phyloP scores from a whole-genome alignment of 2,329 filamentous ascomycete species.

The Tolypocladium guangdongense region DNA sequence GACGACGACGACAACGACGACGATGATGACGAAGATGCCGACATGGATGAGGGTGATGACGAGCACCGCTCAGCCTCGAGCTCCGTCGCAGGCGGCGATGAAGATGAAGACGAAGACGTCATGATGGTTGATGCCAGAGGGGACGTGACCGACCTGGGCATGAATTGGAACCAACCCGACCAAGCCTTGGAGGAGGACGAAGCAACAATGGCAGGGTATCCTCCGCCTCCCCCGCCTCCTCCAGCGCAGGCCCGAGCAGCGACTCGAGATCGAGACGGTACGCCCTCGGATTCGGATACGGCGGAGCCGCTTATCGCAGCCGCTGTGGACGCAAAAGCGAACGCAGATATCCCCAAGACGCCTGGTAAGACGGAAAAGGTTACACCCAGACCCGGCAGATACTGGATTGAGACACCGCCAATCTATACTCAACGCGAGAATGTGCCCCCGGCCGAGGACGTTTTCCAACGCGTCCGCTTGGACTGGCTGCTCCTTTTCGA shows the following conservation, averaged over 20 bases:
- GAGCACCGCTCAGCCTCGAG: conserved; percentile 22
- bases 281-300: conserved; percentile 63
- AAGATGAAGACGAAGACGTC: conserved; percentile 43
- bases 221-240: conserved; percentile 53
- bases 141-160: conserved; percentile 32
- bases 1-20: conserved; percentile 43
- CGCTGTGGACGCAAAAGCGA: conserved; percentile 50
- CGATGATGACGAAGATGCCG: conserved; percentile 47
- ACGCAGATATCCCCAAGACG: conserved; percentile 71
- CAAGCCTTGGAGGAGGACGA: conserved; percentile 66
- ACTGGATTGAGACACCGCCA: conserved; percentile 77
- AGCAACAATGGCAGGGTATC: conserved; percentile 66
- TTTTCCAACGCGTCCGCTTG: conserved; percentile 79
- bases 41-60: conserved; percentile 30
- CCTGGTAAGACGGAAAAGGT: conserved; percentile 43
- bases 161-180: conserved; percentile 44
- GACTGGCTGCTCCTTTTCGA: conserved; percentile 96
- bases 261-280: conserved; percentile 47
- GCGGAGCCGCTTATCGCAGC: conserved; percentile 52
- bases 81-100: conserved; percentile 27
- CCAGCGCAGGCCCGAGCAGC: conserved; percentile 35
- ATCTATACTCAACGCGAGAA: conserved; percentile 53
- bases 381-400: conserved; percentile 57
- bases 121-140: conserved; percentile 44
- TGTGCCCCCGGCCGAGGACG: conserved; percentile 67